phyloP scores from a whole-genome alignment of 495 filamentous ascomycete genomes.

The Penicillium argentinense region DNA sequence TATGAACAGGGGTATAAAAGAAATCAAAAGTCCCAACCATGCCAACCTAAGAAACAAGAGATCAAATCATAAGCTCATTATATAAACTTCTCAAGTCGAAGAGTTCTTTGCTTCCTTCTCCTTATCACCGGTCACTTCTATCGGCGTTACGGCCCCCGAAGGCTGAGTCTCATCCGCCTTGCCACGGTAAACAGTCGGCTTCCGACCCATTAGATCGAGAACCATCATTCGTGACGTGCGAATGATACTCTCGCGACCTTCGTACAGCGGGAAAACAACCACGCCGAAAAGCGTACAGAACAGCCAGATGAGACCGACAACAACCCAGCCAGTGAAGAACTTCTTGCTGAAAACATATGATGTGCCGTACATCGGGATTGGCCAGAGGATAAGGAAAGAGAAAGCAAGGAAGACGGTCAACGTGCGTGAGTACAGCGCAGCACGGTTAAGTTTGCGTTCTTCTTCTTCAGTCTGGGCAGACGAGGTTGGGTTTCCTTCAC shows the following conservation, averaged over 20 bases:
- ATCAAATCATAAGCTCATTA: conserved; percentile 4
- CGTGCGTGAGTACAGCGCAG: conserved; percentile 75
- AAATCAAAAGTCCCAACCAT: not conserved
- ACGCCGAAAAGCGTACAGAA: conserved; percentile 74
- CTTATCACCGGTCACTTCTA: conserved; percentile 30
- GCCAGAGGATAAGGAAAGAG: conserved; percentile 82
- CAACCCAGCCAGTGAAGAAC: conserved; percentile 93
- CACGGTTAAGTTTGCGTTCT: conserved; percentile 64
- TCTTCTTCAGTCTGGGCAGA: conserved; percentile 56
- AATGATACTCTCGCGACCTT: conserved; percentile 69
- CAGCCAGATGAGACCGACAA: conserved; percentile 84
- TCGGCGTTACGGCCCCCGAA: conserved; percentile 34
- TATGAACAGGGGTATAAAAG: conserved; percentile 4
- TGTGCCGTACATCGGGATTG: conserved; percentile 89
- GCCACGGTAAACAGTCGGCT: conserved; percentile 30
- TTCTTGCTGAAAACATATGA: conserved; percentile 85
- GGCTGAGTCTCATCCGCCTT: conserved; percentile 23
- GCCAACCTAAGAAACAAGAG: not conserved
- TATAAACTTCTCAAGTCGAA: conserved; percentile 6
- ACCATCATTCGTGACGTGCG: conserved; percentile 65
- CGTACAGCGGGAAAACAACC: conserved; percentile 79
- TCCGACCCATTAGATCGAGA: conserved; percentile 67
- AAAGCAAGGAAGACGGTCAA: conserved; percentile 76
- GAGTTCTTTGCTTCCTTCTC: conserved; percentile 17
- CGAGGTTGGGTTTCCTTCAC: conserved; percentile 40